Percentiles rank a stretch among this genome's conserved stretches.
Evolutionary conservation across 2,329 filamentous ascomycete species (phyloP).

Genomic region (Emergomyces pasteurianus): DNA sequence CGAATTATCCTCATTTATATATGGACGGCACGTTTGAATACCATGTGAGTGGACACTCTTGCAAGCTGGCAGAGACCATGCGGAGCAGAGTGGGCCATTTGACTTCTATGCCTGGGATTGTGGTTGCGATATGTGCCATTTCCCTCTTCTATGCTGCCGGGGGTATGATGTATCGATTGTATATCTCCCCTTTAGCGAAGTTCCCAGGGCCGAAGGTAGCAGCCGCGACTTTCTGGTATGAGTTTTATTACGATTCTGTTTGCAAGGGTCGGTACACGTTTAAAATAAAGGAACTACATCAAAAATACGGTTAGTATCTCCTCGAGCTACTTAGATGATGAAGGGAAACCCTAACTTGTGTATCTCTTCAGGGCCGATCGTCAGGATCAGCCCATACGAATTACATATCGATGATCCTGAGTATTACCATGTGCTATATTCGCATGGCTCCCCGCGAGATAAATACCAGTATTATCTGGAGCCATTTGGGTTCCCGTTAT

Average conservation of each 20-base stretch:
- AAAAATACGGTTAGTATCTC: slow-evolving; percentile 18
- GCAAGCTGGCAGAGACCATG: background rate
- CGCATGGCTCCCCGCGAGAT: slow-evolving; percentile 11
- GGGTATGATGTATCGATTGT: slow-evolving; percentile 14
- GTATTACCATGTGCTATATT: slow-evolving; percentile 14
- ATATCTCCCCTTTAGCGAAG: slow-evolving; percentile 16
- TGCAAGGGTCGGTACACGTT: slow-evolving; percentile 19
- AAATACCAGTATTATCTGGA: slow-evolving; percentile 15
- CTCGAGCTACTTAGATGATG: background rate
- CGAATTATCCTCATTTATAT: background rate
- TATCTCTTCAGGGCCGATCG: slow-evolving; percentile 12
- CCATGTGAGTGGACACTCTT: background rate
- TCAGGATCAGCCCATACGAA: slow-evolving; percentile 16
- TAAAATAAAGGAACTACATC: slow-evolving; percentile 20
- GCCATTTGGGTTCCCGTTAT: slow-evolving; percentile 16
- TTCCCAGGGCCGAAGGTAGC: slow-evolving; percentile 19
- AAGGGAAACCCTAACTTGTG: background rate
- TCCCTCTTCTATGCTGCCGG: background rate
- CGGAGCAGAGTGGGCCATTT: background rate
- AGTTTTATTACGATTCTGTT: slow-evolving; percentile 18
- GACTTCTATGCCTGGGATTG: background rate
- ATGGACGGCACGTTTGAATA: background rate
- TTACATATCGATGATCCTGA: slow-evolving; percentile 15
- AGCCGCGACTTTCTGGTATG: slow-evolving; percentile 16
- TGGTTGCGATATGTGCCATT: background rate